Base-by-base conservation (phyloP, 306 rosid species). In the Citrullus mucosospermus region DNA sequence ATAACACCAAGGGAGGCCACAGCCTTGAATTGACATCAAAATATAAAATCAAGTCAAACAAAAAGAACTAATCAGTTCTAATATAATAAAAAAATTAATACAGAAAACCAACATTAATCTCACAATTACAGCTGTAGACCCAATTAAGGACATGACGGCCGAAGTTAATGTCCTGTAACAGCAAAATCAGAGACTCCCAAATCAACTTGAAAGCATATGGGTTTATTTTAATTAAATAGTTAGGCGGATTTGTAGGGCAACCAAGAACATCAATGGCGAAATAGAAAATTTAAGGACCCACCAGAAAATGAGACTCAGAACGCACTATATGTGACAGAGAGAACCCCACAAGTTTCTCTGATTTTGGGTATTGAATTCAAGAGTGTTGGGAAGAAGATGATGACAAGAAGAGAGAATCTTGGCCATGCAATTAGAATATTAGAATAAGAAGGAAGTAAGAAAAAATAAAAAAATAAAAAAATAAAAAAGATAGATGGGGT, bases 41-140 rank as follows among this genome's bases (percentile, higher is more conserved):
- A 39, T 18, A 38, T 41, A 28, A 75, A 41, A 15, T 39, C 15
- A 77, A 77, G 80, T 77, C 80, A 77, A 59, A 77, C 71, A 77
- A 15, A 39, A 58, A 5, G 36, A 60, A 57, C 58, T 13, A 60
- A 77, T 77, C 25, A 11, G 25, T 44, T 56, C 11, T 16, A n/a
- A 76, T 59, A n/a, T 9, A 57, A 76, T 41, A 25, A 53, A 55
- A 55, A 34, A 8, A 8, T 22, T 46, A 46, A 46, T 46, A 46
- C 22, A 1, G 11, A 20, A 7, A 17, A 13, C 6, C n/a, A 63
- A 60, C 18, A 4, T 48, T 48, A 18, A 20, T n/a, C 48, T 15
- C 53, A 62, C 53, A 44, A 69, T 69, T 58, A 58, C 56, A 13
- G 79, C 28, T 76, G 79, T 76, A 69, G 75, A 69, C 56, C n/a